Base-by-base conservation (phyloP, 441 rosid species). In the Erodium texanum region DNA sequence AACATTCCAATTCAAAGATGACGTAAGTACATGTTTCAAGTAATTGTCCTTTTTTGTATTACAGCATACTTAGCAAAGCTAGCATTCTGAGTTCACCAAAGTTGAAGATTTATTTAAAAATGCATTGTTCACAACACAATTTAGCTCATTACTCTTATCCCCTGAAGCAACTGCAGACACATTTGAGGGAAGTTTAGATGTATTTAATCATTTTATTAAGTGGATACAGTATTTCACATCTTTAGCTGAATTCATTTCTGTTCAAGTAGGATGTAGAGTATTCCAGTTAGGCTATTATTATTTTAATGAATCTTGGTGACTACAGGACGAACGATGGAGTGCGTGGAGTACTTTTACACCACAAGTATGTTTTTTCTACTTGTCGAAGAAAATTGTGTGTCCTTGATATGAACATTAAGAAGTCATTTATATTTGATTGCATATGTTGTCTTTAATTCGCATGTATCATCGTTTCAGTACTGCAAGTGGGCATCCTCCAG, bases 1-100 rank as follows among this genome's bases (percentile, higher is more conserved):
- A 66, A 11, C 83, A 82, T 65, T 68, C 73, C 81, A 82, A 82
- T 76, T 71, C 82, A 41, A 82, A 76, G 66, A 77, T 77, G 74
- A 73, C 41, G 85, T 82, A 76, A 75, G 79, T 61, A 62, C 20
- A 59, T 62, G 23, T 6, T n/a, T 32, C 24, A 24, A 68, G 29
- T 54, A 20, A 20, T n/a, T 70, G 48, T 45, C 50, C 16, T 18
- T 3, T 65, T 45, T 61, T 15, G 29, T 59, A 59, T 3, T 59
- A 59, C 63, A 20, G 0, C 9, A n/a, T 59, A 22, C 3, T 59
- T 59, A 56, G 6, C 24, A 19, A 56, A 19, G 62, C 62, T 18
- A 16, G 2, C 18, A 52, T 18, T 52, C 59, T 52, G 58, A 50
- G 58, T 8, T 54, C 59, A 52, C 59, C 8, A 18, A 6, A 52